Base-by-base conservation (phyloP, 2,329 filamentous ascomycete species). In the Hypoxylon sp. region DNA sequence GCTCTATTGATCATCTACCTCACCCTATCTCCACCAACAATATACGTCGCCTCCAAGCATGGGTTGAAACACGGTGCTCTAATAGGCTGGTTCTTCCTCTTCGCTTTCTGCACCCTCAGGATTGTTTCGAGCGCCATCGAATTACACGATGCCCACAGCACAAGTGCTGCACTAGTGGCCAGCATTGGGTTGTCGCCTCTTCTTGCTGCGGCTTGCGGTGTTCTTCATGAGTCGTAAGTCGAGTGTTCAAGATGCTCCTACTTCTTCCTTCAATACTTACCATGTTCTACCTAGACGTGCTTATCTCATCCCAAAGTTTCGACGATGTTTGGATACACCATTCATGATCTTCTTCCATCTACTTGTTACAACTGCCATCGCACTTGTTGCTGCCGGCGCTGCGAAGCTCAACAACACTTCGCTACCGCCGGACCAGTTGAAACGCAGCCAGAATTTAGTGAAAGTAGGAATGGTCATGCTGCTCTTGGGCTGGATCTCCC, bases 111-210 rank as follows among this genome's bases (percentile, higher is more conserved):
- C 44, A 65, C 67, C 0, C 71, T 81, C 0, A 75, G 77, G 7
- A 75, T 82, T 22, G 59, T 79, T 6, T 75, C 77, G 12, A 76
- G 71, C 33, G 76, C 60, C 2, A 56, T 80, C 12, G 60, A 75
- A 33, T 61, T 80, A 7, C 61, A 57, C 9, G 65, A 72, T 55
- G 49, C 69, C 5, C 45, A 52, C 1, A 74, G 71, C 60, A 59
- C 68, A 22, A 66, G 72, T 1, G 79, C 78, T 3, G 71, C 69
- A 8, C 72, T 81, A 12, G 73, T 82, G 16, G 68, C 74, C 26
- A 79, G 74, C 28, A 71, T 82, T 32, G 79, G 79, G 3, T 60
- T 81, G 2, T 80, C 79, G 5, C 79, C 79, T 2, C 67, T 82
- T 1, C 68, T 76, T n/a, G 67, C 76, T 11, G 69, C 73, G 4